These are phyloP conservation scores for Venturiaceae sp. DNA, from an alignment of 2,329 filamentous ascomycete genomes.

Conservation along the genomic window DNA sequence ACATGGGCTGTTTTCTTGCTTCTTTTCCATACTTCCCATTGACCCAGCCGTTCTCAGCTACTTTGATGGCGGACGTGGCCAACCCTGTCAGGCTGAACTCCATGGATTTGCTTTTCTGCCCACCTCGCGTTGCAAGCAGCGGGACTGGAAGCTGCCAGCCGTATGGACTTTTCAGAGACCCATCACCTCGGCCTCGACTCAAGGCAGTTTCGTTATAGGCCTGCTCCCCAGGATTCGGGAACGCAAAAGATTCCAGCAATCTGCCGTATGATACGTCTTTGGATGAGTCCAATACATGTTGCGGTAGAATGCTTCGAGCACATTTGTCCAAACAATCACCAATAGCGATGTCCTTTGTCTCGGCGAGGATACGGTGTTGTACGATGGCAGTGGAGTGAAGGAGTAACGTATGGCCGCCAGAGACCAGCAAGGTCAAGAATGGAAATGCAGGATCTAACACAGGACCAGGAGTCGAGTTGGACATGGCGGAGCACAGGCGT, in stretches of 20 bases:
- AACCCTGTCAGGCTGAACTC: conserved; percentile 69
- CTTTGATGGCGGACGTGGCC: conserved; percentile 38
- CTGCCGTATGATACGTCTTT: conserved; percentile 57
- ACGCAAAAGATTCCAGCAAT: conserved; percentile 70
- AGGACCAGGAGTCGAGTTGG: conserved; percentile 11
- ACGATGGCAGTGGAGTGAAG: conserved; percentile 61
- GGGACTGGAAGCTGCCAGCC: conserved; percentile 7
- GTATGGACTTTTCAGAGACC: neutral
- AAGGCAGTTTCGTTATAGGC: neutral
- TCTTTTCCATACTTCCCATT: conserved; percentile 18
- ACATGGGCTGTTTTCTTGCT: conserved; percentile 30
- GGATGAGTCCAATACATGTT: conserved; percentile 41
- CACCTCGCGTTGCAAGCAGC: conserved; percentile 21
- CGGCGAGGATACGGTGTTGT: conserved; percentile 63
- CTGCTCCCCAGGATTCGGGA: conserved; percentile 23
- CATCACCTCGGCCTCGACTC: neutral
- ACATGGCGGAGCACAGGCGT: conserved; percentile 58
- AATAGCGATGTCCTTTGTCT: conserved; percentile 71
- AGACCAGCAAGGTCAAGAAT: conserved; percentile 81
- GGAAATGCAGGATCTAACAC: conserved; percentile 53
- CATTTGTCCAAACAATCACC: conserved; percentile 86
- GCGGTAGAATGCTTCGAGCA: conserved; percentile 65
- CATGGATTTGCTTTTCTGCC: conserved; percentile 35
- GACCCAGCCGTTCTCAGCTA: conserved; percentile 33
- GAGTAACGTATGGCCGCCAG: conserved; percentile 85